These are phyloP conservation scores for Aspergillus hortae DNA, from an alignment of 2,329 filamentous ascomycete species.

Conservation along the genomic window DNA sequence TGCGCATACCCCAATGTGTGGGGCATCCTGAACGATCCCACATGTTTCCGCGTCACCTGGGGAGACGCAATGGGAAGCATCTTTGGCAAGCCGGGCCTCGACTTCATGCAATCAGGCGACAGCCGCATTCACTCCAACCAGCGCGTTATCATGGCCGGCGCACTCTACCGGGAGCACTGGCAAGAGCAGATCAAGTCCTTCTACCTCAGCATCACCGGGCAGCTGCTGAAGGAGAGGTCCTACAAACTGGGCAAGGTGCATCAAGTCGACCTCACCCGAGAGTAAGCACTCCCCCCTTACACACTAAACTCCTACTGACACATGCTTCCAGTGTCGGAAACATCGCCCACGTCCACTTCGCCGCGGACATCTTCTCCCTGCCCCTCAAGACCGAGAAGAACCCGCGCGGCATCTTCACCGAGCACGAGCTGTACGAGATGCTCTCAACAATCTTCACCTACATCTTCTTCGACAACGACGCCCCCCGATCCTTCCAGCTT, in stretches of 20 bases:
- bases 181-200: constrained; percentile 61
- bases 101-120: constrained; percentile 45
- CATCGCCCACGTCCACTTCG: constrained; percentile 54
- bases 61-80: constrained; percentile 61
- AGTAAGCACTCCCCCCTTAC: constrained; percentile 31
- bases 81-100: constrained; percentile 54
- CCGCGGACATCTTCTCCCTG: constrained; percentile 52
- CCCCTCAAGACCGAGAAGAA: constrained; percentile 53
- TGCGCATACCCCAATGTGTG: constrained; percentile 60
- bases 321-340: constrained; percentile 43
- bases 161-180: constrained; percentile 62
- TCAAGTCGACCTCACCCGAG: constrained; percentile 66
- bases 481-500: constrained; percentile 63
- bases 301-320: constrained; percentile 1
- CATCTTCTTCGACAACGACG: constrained; percentile 65
- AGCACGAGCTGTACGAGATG: constrained; percentile 57
- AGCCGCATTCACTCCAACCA: constrained; percentile 24
- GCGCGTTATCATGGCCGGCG: constrained; percentile 33
- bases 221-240: constrained; percentile 61
- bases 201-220: constrained; percentile 58
- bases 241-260: constrained; percentile 59
- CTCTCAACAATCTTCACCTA: constrained; percentile 63
- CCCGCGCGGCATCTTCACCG: constrained; percentile 52
- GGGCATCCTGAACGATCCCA: constrained; percentile 58
- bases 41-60: constrained; percentile 64